A percentile compares a stretch with the other conserved stretches of the same genome.
Conservation (phyloP, 345 rosid species). For the Melastoma malabathricum region DNA sequence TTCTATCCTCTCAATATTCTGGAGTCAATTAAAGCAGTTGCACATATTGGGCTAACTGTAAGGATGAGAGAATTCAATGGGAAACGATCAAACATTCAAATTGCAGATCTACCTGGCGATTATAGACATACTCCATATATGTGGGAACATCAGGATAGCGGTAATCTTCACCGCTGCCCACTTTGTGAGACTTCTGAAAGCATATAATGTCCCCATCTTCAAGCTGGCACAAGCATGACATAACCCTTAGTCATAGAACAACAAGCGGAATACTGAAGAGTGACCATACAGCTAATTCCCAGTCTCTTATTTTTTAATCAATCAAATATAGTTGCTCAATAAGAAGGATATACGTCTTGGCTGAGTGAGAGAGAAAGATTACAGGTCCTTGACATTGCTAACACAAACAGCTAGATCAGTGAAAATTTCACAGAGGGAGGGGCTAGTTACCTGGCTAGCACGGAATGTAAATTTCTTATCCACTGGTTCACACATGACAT, state of each 20-base stretch:
- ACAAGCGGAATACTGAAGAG: not conserved
- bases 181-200: conserved; percentile 12
- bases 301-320: not conserved
- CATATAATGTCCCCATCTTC: conserved; percentile 41
- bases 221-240: conserved; percentile 14
- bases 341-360: no score
- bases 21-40: no score
- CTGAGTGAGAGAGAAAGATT: conserved; percentile 11
- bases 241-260: not conserved
- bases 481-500: conserved; percentile 48
- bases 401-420: no score
- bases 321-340: no score
- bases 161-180: conserved; percentile 33
- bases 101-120: conserved; percentile 57
- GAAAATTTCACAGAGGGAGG: no score
- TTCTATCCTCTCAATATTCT: no score
- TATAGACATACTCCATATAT: conserved; percentile 73
- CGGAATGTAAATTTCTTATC: conserved; percentile 34
- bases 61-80: no score
- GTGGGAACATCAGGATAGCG: conserved; percentile 75
- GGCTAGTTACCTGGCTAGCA: conserved; percentile 30
- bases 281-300: not conserved
- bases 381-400: conserved; percentile 8
- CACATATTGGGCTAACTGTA: no score
- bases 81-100: not conserved